Percentiles rank a stretch among this genome's conserved stretches.
Evolutionary conservation across 352 stramenopile species (phyloP).

Genomic region (Globisporangium takayamanum): DNA sequence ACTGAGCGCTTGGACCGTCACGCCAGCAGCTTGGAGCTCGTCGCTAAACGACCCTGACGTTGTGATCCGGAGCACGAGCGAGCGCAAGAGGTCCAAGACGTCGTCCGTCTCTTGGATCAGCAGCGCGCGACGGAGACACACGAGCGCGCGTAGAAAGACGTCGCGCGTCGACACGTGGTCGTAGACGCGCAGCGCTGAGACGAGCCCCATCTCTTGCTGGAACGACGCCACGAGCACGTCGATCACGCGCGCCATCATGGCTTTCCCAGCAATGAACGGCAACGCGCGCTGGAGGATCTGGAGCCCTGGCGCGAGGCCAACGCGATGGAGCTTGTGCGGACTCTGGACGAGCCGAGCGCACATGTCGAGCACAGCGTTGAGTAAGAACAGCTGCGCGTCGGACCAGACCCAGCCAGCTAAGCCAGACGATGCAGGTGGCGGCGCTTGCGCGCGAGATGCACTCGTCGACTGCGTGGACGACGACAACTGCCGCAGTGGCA

Average conservation of each 20-base stretch:
- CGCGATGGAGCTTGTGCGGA: constrained; percentile 70
- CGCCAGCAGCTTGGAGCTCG: constrained; percentile 39
- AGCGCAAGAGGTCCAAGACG: constrained; percentile 32
- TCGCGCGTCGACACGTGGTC: constrained; percentile 61
- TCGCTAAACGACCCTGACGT: constrained; percentile 73
- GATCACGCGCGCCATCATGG: constrained; percentile 52
- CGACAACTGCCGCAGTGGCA: constrained; percentile 17
- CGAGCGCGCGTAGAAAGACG: constrained; percentile 70
- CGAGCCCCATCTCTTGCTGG: constrained; percentile 68
- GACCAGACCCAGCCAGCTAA: constrained; percentile 31
- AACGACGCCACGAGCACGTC: constrained; percentile 56
- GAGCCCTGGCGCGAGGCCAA: constrained; percentile 58
- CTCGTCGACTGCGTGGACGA: not conserved
- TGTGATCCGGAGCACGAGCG: constrained; percentile 58
- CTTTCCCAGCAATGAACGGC: constrained; percentile 26
- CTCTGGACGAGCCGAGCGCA: constrained; percentile 66
- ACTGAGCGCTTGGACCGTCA: constrained; percentile 50
- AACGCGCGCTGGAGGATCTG: constrained; percentile 60
- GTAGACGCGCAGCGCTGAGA: constrained; percentile 58
- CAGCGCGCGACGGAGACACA: constrained; percentile 59
- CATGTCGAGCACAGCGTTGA: constrained; percentile 71
- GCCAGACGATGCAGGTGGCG: constrained; percentile 6
- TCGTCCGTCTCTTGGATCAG: constrained; percentile 37
- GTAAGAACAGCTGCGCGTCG: constrained; percentile 56
- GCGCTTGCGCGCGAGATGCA: not conserved